phyloP scores from a whole-genome alignment of 176 grass and related monocot species.

The Bromus sterilis region DNA sequence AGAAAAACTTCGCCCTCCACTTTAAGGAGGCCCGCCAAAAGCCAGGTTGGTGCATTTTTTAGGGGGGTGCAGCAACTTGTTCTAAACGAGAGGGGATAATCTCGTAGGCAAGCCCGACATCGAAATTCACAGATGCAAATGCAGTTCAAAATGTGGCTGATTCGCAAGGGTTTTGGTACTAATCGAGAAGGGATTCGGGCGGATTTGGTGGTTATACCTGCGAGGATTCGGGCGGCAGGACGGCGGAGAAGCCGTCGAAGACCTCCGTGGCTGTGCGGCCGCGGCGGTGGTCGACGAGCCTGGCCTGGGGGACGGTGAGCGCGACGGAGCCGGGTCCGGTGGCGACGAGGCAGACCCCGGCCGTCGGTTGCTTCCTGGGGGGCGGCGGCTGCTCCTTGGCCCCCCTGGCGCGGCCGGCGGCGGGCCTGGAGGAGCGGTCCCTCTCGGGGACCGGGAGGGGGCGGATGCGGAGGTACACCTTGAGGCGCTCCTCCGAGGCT shows the following conservation, averaged over 20 bases:
- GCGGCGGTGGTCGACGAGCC: constrained; percentile 48
- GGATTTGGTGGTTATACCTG: constrained; percentile 44
- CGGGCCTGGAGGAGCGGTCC: constrained; percentile 3
- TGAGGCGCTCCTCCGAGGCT: constrained; percentile 22
- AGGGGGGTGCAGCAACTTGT: neutral
- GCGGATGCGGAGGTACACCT: constrained; percentile 81
- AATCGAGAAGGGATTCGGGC: no score
- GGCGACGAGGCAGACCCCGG: constrained; percentile 41
- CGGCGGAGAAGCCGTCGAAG: constrained; percentile 74
- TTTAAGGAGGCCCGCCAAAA: no score
- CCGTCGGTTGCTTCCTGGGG: neutral
- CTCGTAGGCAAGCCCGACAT: neutral
- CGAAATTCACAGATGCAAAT: neutral
- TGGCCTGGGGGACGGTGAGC: constrained; percentile 53
- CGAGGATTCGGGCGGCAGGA: constrained; percentile 54
- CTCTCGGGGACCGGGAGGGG: constrained; percentile 10
- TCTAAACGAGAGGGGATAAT: neutral
- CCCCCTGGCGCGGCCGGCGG: constrained; percentile 1
- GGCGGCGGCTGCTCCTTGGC: constrained; percentile 23
- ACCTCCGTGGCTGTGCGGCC: constrained; percentile 53
- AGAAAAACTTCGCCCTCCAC: no score
- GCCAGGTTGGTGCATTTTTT: no score
- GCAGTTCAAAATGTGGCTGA: neutral
- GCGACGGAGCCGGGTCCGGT: constrained; percentile 52
- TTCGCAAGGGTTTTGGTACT: neutral